These are phyloP conservation scores for Sarocladium strictum DNA, from an alignment of 2,329 filamentous ascomycete genomes.

Conservation along the genomic window DNA sequence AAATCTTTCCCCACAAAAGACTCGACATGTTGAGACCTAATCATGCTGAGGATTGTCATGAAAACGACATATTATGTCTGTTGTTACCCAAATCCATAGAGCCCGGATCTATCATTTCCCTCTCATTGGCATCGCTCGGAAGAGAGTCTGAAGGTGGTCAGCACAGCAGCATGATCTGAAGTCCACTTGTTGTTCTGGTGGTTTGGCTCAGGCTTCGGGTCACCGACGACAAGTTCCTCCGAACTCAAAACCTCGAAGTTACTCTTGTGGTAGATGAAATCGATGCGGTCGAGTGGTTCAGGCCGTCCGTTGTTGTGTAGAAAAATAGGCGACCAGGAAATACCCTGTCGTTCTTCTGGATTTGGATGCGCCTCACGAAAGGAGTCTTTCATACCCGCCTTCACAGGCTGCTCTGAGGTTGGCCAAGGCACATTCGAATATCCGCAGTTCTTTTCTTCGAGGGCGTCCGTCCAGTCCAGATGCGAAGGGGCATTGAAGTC, in stretches of 20 bases:
- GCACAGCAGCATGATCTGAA: constrained; percentile 31
- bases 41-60: too few relatives aligned
- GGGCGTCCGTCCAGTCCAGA: constrained; percentile 31
- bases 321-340: constrained; percentile 36
- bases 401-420: constrained; percentile 26
- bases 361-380: constrained; percentile 31
- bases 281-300: constrained; percentile 36
- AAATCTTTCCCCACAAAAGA: too few relatives aligned
- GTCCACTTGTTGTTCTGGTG: constrained; percentile 35
- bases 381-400: constrained; percentile 33
- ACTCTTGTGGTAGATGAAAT: constrained; percentile 36
- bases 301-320: constrained; percentile 23
- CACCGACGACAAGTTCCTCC: constrained; percentile 24
- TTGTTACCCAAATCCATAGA: too few relatives aligned
- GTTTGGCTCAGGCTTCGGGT: constrained; percentile 26
- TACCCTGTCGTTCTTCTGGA: constrained; percentile 24
- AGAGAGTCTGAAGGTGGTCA: constrained; percentile 22
- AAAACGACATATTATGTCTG: too few relatives aligned
- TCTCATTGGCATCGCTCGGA: neutral
- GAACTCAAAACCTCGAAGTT: constrained; percentile 26
- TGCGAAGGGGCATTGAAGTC: constrained; percentile 40
- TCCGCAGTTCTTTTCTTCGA: constrained; percentile 29
- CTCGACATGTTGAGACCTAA: too few relatives aligned
- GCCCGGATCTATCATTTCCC: neutral
- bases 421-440: constrained; percentile 30